phyloP scores from a whole-genome alignment of 805 yeast genomes.

The Metschnikowia similis region DNA sequence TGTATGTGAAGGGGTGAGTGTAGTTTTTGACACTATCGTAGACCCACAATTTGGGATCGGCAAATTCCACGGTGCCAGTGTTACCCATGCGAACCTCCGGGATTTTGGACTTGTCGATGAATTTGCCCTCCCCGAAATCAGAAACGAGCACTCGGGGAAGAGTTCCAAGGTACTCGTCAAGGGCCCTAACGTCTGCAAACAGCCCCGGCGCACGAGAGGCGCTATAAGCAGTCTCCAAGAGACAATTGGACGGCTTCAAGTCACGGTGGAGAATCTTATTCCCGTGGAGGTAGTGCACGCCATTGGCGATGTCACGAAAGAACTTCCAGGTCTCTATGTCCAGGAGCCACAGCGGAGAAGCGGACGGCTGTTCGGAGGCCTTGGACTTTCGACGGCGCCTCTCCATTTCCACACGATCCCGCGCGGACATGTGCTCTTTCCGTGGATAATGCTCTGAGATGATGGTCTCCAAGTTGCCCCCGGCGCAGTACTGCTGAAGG shows the following conservation, averaged over 20 bases:
- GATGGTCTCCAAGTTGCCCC: constrained; percentile 79
- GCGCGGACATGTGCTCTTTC: constrained; percentile 21
- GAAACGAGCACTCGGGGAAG: constrained; percentile 76
- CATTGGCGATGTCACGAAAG: constrained; percentile 62
- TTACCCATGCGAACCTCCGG: constrained; percentile 58
- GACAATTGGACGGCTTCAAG: constrained; percentile 83
- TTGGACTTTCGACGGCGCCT: constrained; percentile 19
- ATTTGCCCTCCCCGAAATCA: constrained; percentile 86
- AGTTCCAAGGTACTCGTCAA: constrained; percentile 16
- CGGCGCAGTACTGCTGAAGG: constrained; percentile 82
- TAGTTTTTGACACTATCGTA: constrained; percentile 18
- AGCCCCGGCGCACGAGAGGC: neutral
- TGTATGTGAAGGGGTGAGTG: constrained; percentile 56
- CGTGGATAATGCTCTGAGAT: constrained; percentile 21
- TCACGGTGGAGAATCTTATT: constrained; percentile 84
- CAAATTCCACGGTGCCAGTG: constrained; percentile 84
- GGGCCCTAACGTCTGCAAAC: constrained; percentile 1
- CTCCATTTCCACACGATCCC: constrained; percentile 26
- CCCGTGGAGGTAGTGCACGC: constrained; percentile 67
- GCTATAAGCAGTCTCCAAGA: constrained; percentile 42
- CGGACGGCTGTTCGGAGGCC: neutral
- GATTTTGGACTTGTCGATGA: constrained; percentile 50
- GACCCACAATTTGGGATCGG: constrained; percentile 76
- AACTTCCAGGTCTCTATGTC: constrained; percentile 64
- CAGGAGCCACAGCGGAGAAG: constrained; percentile 33